Evolutionary conservation across 1,139 yeast genomes (phyloP).

Genomic region (Suhomyces atakaporum): DNA sequence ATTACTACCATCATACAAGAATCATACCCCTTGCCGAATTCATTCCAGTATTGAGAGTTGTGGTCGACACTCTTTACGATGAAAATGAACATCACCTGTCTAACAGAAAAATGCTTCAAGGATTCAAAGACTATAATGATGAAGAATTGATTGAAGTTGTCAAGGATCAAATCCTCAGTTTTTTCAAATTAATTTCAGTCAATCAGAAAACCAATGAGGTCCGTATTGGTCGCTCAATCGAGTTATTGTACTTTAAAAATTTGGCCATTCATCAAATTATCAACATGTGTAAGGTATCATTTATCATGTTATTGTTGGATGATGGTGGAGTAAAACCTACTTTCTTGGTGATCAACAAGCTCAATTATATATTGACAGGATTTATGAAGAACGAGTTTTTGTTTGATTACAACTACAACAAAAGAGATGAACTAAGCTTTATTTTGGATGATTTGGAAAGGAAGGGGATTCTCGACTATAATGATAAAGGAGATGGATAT

Average conservation of each 20-base stretch:
- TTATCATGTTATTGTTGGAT: slow-evolving; percentile 26
- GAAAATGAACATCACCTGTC: slow-evolving; percentile 25
- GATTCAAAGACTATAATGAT: slow-evolving; percentile 16
- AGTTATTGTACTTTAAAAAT: slow-evolving; percentile 48
- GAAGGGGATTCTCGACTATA: slow-evolving; percentile 15
- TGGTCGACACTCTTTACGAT: slow-evolving; percentile 24
- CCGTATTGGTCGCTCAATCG: slow-evolving; percentile 38
- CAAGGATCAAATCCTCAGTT: slow-evolving; percentile 32
- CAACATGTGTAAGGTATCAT: slow-evolving; percentile 38
- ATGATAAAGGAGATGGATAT: slow-evolving; percentile 19
- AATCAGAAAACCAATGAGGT: slow-evolving; percentile 30
- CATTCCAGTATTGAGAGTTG: slow-evolving; percentile 31
- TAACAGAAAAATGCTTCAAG: slow-evolving; percentile 23
- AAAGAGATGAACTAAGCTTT: slow-evolving; percentile 30
- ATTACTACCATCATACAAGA: slow-evolving; percentile 23
- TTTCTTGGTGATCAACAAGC: slow-evolving; percentile 27
- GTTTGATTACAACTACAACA: slow-evolving; percentile 44
- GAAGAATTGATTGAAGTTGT: slow-evolving; percentile 23
- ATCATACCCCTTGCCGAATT: slow-evolving; percentile 25
- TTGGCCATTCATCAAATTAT: slow-evolving; percentile 44
- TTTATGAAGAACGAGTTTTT: slow-evolving; percentile 48
- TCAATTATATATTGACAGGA: slow-evolving; percentile 40
- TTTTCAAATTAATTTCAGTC: slow-evolving; percentile 38
- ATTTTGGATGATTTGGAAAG: slow-evolving; percentile 33
- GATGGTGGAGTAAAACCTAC: slow-evolving; percentile 15